Conservation (phyloP, 179 eudicot species). For the Amaranthus tricolor region DNA sequence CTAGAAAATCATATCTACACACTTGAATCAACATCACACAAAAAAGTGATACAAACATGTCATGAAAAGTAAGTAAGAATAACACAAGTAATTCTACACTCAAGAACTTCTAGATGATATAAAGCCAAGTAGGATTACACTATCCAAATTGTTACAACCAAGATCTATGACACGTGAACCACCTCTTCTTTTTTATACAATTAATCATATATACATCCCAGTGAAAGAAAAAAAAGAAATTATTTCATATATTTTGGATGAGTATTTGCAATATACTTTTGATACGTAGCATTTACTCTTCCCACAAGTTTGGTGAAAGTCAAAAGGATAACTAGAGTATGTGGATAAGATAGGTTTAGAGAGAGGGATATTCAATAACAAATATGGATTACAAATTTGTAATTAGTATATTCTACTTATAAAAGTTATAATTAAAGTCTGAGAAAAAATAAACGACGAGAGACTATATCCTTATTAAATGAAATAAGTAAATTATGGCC, state of each 20-base stretch:
- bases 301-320: background rate
- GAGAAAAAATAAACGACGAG: too few species aligned
- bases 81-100: background rate
- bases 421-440: too few species aligned
- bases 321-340: background rate
- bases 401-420: too few species aligned
- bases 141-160: conserved; percentile 16
- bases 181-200: conserved; percentile 9
- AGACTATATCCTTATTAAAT: too few species aligned
- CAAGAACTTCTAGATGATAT: background rate
- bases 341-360: too few species aligned
- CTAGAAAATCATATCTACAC: background rate
- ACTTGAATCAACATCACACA: background rate
- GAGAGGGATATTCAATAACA: too few species aligned
- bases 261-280: background rate
- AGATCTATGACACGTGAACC: conserved; percentile 19
- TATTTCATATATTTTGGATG: background rate
- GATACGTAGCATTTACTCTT: conserved; percentile 13
- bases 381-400: too few species aligned
- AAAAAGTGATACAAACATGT: background rate
- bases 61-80: conserved; percentile 3
- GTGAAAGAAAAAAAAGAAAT: background rate
- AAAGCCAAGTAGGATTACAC: background rate
- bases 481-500: too few species aligned
- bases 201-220: background rate